Conservation (phyloP, 2,329 filamentous ascomycete genomes). For the Ophiocordyceps robertsii region DNA sequence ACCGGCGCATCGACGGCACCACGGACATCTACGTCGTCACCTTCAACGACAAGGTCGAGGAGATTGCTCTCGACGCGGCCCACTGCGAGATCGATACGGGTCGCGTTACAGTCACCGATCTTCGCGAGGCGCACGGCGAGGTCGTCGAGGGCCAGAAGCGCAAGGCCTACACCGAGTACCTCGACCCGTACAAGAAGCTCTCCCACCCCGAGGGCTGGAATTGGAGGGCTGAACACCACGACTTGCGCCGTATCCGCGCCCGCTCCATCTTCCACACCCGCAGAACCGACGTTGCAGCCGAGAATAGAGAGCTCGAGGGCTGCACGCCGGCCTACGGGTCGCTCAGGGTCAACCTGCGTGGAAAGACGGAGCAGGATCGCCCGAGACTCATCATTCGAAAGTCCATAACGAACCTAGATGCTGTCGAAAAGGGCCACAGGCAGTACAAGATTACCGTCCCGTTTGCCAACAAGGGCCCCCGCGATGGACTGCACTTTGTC, state of each 20-base stretch:
- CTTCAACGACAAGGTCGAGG: constrained; percentile 42
- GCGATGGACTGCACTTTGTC: constrained; percentile 86
- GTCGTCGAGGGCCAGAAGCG: constrained; percentile 20
- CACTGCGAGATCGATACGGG: constrained; percentile 44
- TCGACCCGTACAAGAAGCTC: constrained; percentile 55
- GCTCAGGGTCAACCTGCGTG: constrained; percentile 30
- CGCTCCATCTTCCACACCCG: constrained; percentile 36
- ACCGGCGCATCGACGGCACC: constrained; percentile 60
- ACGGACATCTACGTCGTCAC: constrained; percentile 69
- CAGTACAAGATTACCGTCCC: constrained; percentile 50
- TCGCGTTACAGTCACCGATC: constrained; percentile 35
- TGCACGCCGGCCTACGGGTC: constrained; percentile 43
- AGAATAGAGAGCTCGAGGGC: constrained; percentile 39
- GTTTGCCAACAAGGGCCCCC: constrained; percentile 60
- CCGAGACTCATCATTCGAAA: constrained; percentile 30
- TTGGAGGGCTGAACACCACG: constrained; percentile 61
- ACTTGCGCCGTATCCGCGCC: constrained; percentile 56
- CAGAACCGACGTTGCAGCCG: constrained; percentile 39
- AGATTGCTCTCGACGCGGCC: constrained; percentile 47
- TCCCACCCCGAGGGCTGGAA: constrained; percentile 46
- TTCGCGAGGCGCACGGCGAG: constrained; percentile 22
- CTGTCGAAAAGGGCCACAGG: constrained; percentile 24
- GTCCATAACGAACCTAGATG: constrained; percentile 20
- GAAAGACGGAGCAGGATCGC: constrained; percentile 23
- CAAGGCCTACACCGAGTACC: constrained; percentile 29